Conservation (phyloP, 768 basidiomycete species). For the Infundibulicybe gibba region DNA sequence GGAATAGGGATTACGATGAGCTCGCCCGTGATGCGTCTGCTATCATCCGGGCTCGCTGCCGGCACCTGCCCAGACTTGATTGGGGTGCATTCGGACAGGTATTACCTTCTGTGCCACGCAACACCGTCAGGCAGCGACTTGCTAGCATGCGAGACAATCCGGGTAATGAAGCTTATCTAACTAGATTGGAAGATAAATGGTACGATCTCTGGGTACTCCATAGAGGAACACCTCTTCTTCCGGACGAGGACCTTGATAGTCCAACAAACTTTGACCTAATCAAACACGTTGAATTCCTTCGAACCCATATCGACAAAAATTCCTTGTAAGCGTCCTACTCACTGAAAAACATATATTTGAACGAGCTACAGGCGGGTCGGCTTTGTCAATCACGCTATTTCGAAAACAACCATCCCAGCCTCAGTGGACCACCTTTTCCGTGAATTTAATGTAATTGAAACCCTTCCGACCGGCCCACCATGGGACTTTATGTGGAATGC, state of each 20-base stretch:
- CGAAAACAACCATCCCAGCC: conserved; percentile 28
- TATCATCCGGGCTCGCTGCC: conserved; percentile 78
- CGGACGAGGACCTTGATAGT: conserved; percentile 67
- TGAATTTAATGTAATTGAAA: conserved; percentile 51
- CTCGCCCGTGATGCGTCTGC: conserved; percentile 81
- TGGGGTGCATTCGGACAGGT: conserved; percentile 74
- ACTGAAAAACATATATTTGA: conserved; percentile 5
- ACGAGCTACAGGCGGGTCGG: conserved; percentile 55
- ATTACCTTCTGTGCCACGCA: conserved; percentile 73
- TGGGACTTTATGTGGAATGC: conserved; percentile 80
- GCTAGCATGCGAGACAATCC: conserved; percentile 55
- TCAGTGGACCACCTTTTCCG: conserved; percentile 39
- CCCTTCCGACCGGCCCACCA: conserved; percentile 31
- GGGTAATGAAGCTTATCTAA: conserved; percentile 71
- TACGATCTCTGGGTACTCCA: conserved; percentile 71
- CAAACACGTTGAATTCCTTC: conserved; percentile 77
- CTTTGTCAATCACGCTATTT: conserved; percentile 36
- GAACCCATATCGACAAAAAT: conserved; percentile 81
- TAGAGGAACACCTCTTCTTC: conserved; percentile 61
- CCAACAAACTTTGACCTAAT: conserved; percentile 76
- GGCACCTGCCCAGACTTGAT: conserved; percentile 55
- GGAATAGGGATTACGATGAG: conserved; percentile 88
- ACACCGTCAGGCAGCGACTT: conserved; percentile 69
- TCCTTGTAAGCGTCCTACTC: conserved; percentile 60
- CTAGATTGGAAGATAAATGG: conserved; percentile 81